A percentile compares a stretch with the other conserved stretches of the same genome.
Conservation (phyloP, 1,284 basidiomycete genomes). For the Exobasidium cylindrosporum region DNA sequence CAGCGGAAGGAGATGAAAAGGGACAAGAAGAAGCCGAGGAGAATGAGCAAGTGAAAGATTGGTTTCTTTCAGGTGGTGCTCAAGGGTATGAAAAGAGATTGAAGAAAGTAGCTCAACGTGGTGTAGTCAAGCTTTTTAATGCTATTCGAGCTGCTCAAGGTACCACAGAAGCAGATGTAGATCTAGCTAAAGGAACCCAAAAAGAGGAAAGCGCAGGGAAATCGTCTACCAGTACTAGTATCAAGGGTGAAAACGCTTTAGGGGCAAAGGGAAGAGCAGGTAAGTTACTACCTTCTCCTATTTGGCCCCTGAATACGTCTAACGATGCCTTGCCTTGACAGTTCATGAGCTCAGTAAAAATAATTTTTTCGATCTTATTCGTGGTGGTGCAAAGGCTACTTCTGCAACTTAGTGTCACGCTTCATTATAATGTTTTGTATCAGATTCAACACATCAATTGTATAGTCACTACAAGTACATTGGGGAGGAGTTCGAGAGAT, state of each 20-base stretch:
- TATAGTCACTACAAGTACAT: background rate
- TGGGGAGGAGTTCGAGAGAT: too few species aligned
- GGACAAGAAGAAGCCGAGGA: constrained; percentile 20
- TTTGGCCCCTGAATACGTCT: background rate
- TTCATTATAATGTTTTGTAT: too few species aligned
- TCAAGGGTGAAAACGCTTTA: constrained; percentile 5
- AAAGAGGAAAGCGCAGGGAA: constrained; percentile 4
- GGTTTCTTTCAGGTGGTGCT: constrained; percentile 37
- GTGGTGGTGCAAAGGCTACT: constrained; percentile 22
- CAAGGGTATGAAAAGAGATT: constrained; percentile 45
- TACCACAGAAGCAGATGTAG: constrained; percentile 41
- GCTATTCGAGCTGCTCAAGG: constrained; percentile 52
- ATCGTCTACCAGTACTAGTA: too few species aligned
- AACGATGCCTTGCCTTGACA: constrained; percentile 6
- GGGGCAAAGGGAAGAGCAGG: constrained; percentile 13
- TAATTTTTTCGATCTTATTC: constrained; percentile 52
- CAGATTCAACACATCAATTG: too few species aligned
- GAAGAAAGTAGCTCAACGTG: constrained; percentile 51
- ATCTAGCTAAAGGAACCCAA: constrained; percentile 22
- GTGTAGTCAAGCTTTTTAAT: constrained; percentile 55
- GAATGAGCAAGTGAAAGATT: constrained; percentile 20
- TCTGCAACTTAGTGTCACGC: too few species aligned
- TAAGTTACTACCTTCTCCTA: constrained; percentile 3
- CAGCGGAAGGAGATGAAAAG: constrained; percentile 30
- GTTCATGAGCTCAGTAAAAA: constrained; percentile 49